phyloP scores from a whole-genome alignment of 257 asterid species.

The Solanum ahanhuiri region DNA sequence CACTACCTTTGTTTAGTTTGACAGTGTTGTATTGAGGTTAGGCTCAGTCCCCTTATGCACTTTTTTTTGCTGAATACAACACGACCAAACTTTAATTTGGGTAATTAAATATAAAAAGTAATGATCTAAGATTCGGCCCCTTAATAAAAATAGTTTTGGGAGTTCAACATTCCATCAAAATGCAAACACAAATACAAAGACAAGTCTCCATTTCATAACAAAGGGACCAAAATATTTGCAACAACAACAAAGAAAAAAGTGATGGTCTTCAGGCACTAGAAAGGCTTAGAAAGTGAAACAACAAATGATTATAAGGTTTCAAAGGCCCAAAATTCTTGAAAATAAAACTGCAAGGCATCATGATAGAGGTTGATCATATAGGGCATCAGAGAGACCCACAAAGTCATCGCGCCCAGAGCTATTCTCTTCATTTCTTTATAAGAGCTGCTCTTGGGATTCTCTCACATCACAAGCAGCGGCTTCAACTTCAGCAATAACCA shows the following conservation, averaged over 20 bases:
- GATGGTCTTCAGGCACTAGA: not conserved
- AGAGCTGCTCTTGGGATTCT: not conserved
- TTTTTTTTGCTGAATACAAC: too few species aligned
- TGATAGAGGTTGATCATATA: not conserved
- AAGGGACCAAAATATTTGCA: not conserved
- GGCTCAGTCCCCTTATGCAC: too few species aligned
- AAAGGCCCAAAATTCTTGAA: not conserved
- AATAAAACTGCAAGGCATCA: too few species aligned
- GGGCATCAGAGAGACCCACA: not conserved
- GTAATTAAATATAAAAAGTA: too few species aligned
- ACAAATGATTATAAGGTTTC: not conserved
- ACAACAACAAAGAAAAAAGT: not conserved
- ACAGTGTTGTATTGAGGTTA: too few species aligned
- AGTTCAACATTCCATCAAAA: not conserved
- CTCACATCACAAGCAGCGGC: not conserved
- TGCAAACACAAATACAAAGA: not conserved
- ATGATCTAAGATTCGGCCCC: not conserved
- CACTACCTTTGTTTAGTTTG: not conserved
- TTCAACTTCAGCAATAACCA: not conserved
- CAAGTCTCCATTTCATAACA: too few species aligned
- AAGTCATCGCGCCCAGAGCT: not conserved
- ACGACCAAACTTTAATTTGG: too few species aligned
- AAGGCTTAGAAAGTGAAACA: not conserved
- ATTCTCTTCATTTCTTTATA: not conserved
- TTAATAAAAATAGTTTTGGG: not conserved